These are phyloP conservation scores for Mucor saturninus DNA, from an alignment of 371 early-diverging fungal species.

Conservation along the genomic window DNA sequence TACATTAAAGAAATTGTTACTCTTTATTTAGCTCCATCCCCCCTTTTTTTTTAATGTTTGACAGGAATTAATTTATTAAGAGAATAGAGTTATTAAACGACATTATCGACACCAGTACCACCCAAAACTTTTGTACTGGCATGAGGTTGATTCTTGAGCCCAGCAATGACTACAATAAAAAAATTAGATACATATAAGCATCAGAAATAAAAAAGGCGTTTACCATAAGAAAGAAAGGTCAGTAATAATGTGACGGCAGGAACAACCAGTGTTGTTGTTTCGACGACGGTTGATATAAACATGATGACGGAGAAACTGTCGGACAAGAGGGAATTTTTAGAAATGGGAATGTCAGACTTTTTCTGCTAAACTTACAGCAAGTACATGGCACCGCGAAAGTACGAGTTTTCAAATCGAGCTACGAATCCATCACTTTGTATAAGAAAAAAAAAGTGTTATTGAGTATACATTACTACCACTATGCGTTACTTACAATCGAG, in stretches of 20 bases:
- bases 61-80: background rate
- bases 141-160: constrained; percentile 47
- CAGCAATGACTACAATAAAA: constrained; percentile 39
- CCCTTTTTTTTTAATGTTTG: too few species aligned
- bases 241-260: constrained; percentile 45
- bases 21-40: too few species aligned
- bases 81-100: constrained; percentile 29
- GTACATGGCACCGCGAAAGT: constrained; percentile 41
- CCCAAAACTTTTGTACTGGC: constrained; percentile 46
- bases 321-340: too few species aligned
- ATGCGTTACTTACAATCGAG: constrained; percentile 41
- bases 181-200: background rate
- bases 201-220: background rate
- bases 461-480: background rate
- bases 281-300: constrained; percentile 44
- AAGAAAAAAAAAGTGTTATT: background rate
- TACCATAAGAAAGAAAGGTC: constrained; percentile 46
- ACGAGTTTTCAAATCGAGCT: constrained; percentile 44
- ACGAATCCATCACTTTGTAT: constrained; percentile 43
- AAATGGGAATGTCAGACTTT: too few species aligned
- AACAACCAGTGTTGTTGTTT: constrained; percentile 32
- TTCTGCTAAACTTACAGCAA: constrained; percentile 32
- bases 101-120: constrained; percentile 51
- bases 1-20: too few species aligned
- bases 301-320: constrained; percentile 43